Percentiles rank a stretch among this genome's conserved stretches.
phyloP scores from a whole-genome alignment of 306 rosid species.

The Dicorynia guianensis region DNA sequence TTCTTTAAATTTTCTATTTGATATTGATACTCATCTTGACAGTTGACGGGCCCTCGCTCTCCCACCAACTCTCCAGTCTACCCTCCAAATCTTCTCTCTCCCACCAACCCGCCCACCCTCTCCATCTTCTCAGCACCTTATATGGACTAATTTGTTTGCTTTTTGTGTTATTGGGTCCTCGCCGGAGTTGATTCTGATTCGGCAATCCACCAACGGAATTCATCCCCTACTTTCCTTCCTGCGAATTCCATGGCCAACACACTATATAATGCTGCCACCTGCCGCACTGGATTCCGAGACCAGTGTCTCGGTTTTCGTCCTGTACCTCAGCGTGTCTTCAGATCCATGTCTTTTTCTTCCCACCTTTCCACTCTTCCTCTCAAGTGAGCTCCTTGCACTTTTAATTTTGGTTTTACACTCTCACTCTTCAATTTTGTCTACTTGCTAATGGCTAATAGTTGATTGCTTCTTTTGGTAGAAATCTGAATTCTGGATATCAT shows the following conservation, averaged over 20 bases:
- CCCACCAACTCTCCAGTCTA: no score
- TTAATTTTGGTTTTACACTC: background rate
- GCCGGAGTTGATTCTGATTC: background rate
- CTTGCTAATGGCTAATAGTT: background rate
- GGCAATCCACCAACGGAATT: background rate
- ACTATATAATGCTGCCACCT: conserved; percentile 30
- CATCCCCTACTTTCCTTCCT: background rate
- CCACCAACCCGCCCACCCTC: background rate
- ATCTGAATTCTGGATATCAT: conserved; percentile 36
- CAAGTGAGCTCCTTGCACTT: conserved; percentile 30
- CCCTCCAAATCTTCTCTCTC: no score
- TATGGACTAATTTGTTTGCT: no score
- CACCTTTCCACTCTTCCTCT: conserved; percentile 40
- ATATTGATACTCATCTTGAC: no score
- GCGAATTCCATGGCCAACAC: conserved; percentile 51
- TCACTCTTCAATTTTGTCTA: background rate
- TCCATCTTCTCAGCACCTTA: no score
- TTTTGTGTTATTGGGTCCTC: no score
- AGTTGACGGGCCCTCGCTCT: no score
- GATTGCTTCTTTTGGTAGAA: conserved; percentile 21
- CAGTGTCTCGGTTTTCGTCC: conserved; percentile 31
- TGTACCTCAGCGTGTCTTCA: conserved; percentile 25
- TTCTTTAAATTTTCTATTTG: no score
- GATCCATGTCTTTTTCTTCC: conserved; percentile 53
- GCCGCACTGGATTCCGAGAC: conserved; percentile 29